A percentile compares a stretch with the other conserved stretches of the same genome.
phyloP scores from a whole-genome alignment of 78 protist species.

The Cyanophora paradoxa region DNA sequence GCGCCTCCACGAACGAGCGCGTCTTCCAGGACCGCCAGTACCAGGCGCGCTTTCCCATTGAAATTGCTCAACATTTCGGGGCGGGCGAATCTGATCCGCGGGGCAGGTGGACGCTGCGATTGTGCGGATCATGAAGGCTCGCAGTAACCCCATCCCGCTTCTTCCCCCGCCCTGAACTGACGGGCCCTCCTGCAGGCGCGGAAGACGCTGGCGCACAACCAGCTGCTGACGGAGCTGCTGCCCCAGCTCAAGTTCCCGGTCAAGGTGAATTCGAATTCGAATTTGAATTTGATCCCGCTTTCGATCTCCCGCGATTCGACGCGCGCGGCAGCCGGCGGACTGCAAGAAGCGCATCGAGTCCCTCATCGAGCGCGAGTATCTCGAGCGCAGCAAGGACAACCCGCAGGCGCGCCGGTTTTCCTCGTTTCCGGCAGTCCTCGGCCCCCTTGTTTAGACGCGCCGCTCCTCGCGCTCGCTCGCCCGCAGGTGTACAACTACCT shows the following conservation, averaged over 20 bases:
- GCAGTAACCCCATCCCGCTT: no score
- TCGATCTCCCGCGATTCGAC: background rate
- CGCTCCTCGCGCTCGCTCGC: no score
- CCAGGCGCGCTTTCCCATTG: background rate
- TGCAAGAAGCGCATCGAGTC: slow-evolving; percentile 88
- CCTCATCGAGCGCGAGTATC: slow-evolving; percentile 89
- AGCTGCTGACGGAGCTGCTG: slow-evolving; percentile 65
- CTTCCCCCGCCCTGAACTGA: no score
- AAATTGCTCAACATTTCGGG: background rate
- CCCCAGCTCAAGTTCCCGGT: slow-evolving; percentile 74
- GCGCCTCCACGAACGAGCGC: slow-evolving; percentile 54
- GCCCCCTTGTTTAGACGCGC: no score
- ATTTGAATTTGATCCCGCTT: background rate
- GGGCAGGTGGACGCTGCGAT: slow-evolving; percentile 84
- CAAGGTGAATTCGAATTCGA: slow-evolving; percentile 14
- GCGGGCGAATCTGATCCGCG: background rate
- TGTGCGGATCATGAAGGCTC: slow-evolving; percentile 93
- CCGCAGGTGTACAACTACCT: slow-evolving; percentile 82
- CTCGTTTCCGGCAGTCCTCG: no score
- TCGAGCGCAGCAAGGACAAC: slow-evolving; percentile 72
- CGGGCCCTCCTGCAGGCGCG: no score
- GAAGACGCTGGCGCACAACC: slow-evolving; percentile 57
- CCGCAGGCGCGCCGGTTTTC: no score
- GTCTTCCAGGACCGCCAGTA: slow-evolving; percentile 74
- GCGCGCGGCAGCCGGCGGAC: slow-evolving; percentile 60